A percentile compares a stretch with the other conserved stretches of the same genome.
Evolutionary conservation across 2,329 filamentous ascomycete species (phyloP).

Genomic region (Hypomyces rosellus): DNA sequence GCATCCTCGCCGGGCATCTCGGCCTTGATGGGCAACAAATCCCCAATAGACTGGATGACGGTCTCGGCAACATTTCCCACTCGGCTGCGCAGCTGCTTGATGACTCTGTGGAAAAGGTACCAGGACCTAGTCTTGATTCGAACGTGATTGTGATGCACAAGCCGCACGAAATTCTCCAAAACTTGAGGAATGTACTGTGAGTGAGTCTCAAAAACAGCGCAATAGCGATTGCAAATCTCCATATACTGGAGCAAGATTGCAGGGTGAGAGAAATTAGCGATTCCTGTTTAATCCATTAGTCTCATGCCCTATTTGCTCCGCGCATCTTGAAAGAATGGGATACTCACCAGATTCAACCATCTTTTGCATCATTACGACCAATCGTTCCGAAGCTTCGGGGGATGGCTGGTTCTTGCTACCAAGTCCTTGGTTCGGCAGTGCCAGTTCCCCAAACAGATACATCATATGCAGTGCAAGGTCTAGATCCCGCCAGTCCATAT

Average conservation of each 20-base stretch:
- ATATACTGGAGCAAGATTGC: slow-evolving; percentile 94
- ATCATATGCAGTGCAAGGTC: slow-evolving; percentile 93
- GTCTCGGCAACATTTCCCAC: slow-evolving; percentile 87
- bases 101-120: slow-evolving; percentile 92
- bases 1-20: slow-evolving; percentile 71
- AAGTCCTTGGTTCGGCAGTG: slow-evolving; percentile 81
- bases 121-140: slow-evolving; percentile 87
- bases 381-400: slow-evolving; percentile 68
- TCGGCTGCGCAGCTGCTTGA: slow-evolving; percentile 77
- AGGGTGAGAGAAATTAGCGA: slow-evolving; percentile 80
- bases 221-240: slow-evolving; percentile 96
- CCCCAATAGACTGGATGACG: slow-evolving; percentile 82
- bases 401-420: slow-evolving; percentile 79
- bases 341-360: slow-evolving; percentile 84
- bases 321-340: background rate
- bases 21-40: slow-evolving; percentile 84
- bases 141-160: slow-evolving; percentile 82
- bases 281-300: slow-evolving; percentile 46
- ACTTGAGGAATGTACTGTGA: slow-evolving; percentile 75
- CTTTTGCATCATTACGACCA: slow-evolving; percentile 88
- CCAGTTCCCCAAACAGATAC: slow-evolving; percentile 90
- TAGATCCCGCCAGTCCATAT: slow-evolving; percentile 89
- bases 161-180: slow-evolving; percentile 82
- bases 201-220: slow-evolving; percentile 84
- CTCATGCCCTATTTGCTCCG: background rate